Evolutionary conservation across 2,329 filamentous ascomycete species (phyloP).

Genomic region (Fusarium sp.): DNA sequence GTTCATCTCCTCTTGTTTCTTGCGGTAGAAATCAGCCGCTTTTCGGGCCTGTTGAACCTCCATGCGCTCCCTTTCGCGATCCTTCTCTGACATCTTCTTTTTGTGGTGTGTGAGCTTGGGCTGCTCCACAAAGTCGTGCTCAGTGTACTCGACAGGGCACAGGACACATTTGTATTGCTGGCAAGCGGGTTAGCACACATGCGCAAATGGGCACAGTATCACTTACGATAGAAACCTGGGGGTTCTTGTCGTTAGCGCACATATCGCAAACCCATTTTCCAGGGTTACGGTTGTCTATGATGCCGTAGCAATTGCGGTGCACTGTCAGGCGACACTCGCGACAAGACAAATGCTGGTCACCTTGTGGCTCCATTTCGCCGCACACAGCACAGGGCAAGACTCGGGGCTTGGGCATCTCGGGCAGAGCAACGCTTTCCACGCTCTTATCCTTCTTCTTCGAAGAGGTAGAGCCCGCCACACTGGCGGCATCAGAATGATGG

Average conservation of each 20-base stretch:
- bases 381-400: slow-evolving; percentile 90
- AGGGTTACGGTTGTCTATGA: slow-evolving; percentile 77
- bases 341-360: slow-evolving; percentile 83
- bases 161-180: slow-evolving; percentile 93
- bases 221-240: slow-evolving; percentile 90
- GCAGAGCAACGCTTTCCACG: slow-evolving; percentile 71
- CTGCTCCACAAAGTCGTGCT: slow-evolving; percentile 88
- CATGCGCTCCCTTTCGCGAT: slow-evolving; percentile 87
- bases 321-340: slow-evolving; percentile 92
- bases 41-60: slow-evolving; percentile 89
- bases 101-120: slow-evolving; percentile 68
- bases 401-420: slow-evolving; percentile 84
- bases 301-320: slow-evolving; percentile 93
- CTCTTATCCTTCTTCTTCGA: slow-evolving; percentile 75
- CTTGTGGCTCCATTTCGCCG: slow-evolving; percentile 78
- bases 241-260: slow-evolving; percentile 94
- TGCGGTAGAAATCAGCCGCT: slow-evolving; percentile 85
- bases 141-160: slow-evolving; percentile 86
- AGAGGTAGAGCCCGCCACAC: slow-evolving; percentile 56
- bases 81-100: slow-evolving; percentile 92
- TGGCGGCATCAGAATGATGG: slow-evolving; percentile 61
- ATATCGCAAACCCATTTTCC: slow-evolving; percentile 96
- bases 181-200: slow-evolving; percentile 49
- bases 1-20: slow-evolving; percentile 86
- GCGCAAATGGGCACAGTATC: background rate